Evolutionary conservation across 176 grass and related monocot genomes (phyloP).

Genomic region (Puccinellia tenuiflora): DNA sequence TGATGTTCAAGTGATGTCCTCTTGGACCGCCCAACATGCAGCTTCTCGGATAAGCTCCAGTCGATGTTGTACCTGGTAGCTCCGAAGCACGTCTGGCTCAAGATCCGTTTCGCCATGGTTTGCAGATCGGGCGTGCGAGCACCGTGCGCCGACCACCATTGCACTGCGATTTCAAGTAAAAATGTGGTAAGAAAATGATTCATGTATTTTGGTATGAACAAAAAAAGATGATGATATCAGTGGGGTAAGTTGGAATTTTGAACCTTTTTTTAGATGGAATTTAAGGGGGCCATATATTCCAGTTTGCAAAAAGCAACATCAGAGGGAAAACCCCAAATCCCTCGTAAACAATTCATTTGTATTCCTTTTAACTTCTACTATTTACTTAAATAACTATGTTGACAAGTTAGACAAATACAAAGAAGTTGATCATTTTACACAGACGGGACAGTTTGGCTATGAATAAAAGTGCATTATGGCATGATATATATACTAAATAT

Average conservation of each 20-base stretch:
- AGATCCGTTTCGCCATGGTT: conserved; percentile 31
- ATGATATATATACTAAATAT: neutral
- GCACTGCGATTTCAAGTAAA: conserved; percentile 33
- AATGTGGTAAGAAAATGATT: neutral
- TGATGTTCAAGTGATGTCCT: conserved; percentile 34
- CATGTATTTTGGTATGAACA: neutral
- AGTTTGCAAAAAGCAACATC: neutral
- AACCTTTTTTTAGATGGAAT: neutral
- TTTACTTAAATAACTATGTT: neutral
- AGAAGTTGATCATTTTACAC: neutral
- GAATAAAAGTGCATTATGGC: neutral
- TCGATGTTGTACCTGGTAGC: conserved; percentile 44
- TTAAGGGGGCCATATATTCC: neutral
- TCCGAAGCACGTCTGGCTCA: conserved; percentile 70
- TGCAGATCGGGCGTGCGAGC: conserved; percentile 31
- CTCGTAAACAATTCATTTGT: neutral
- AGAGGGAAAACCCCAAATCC: neutral
- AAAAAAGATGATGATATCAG: neutral
- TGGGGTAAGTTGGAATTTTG: neutral
- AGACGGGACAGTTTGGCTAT: neutral
- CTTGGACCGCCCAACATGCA: conserved; percentile 22
- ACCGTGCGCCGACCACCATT: conserved; percentile 66
- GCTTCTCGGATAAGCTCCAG: conserved; percentile 42
- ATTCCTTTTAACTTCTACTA: neutral
- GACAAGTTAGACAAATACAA: neutral